phyloP scores from a whole-genome alignment of 73 alveolate genomes.

The Effrenium voratum region DNA sequence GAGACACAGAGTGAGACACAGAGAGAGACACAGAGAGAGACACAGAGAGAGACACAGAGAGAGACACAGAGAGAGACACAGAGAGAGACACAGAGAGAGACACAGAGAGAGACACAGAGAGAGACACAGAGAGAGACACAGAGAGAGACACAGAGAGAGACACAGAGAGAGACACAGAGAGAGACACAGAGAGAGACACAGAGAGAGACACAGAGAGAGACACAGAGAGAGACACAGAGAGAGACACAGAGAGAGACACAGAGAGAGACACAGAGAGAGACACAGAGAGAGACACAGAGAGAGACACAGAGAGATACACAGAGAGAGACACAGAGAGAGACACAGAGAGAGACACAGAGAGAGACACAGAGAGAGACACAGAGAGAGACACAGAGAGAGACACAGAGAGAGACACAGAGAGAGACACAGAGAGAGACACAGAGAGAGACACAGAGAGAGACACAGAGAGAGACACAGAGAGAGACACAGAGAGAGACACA shows the following conservation, averaged over 20 bases:
- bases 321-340: neutral
- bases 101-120: constrained; percentile 31
- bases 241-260: neutral
- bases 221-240: constrained; percentile 4
- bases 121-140: constrained; percentile 35
- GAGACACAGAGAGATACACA: constrained; percentile 2
- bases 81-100: neutral
- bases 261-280: neutral
- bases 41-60: constrained; percentile 17
- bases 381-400: neutral
- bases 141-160: neutral
- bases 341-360: neutral
- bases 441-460: neutral
- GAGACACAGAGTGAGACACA: neutral
- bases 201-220: neutral
- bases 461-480: constrained; percentile 17
- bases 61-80: constrained; percentile 10
- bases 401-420: neutral
- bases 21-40: neutral
- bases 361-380: constrained; percentile 3
- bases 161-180: neutral
- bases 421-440: constrained; percentile 6
- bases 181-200: constrained; percentile 10
- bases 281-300: constrained; percentile 11
- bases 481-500: constrained; percentile 13